Evolutionary conservation across 441 rosid species (phyloP).

Genomic region (Jatropha multifida): DNA sequence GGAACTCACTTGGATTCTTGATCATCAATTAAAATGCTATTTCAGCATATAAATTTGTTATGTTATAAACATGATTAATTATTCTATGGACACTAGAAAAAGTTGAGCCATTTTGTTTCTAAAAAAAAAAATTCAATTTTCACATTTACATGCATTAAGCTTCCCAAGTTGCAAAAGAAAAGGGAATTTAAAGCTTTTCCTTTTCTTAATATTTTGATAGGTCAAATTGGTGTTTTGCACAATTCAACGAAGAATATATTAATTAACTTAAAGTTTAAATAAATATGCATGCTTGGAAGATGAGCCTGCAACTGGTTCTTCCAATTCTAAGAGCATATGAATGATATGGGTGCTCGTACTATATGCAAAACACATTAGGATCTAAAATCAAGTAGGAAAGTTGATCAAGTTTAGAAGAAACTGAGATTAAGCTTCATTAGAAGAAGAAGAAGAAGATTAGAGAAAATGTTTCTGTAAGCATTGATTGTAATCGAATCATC

Average conservation of each 20-base stretch:
- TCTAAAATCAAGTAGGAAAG: too few species aligned
- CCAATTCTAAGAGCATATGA: slow-evolving; percentile 58
- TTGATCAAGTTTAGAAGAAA: too few species aligned
- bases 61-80: too few species aligned
- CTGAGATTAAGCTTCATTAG: too few species aligned
- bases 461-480: too few species aligned
- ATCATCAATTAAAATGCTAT: too few species aligned
- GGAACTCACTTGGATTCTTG: slow-evolving; percentile 38
- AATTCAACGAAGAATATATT: slow-evolving; percentile 11
- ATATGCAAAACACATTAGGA: slow-evolving; percentile 34
- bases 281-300: slow-evolving; percentile 84
- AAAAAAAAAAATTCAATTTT: too few species aligned
- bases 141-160: not conserved
- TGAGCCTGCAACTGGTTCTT: not conserved
- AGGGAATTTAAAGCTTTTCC: not conserved
- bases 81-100: too few species aligned
- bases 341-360: slow-evolving; percentile 63
- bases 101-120: not conserved
- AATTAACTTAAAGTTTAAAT: slow-evolving; percentile 13
- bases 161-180: not conserved
- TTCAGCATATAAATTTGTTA: too few species aligned
- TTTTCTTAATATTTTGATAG: slow-evolving; percentile 11
- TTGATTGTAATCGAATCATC: too few species aligned
- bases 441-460: too few species aligned
- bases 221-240: slow-evolving; percentile 14